Percentiles rank a stretch among this genome's conserved stretches.
Evolutionary conservation across 371 early-diverging fungal species (phyloP).

Genomic region (Dichotomocladium elegans): DNA sequence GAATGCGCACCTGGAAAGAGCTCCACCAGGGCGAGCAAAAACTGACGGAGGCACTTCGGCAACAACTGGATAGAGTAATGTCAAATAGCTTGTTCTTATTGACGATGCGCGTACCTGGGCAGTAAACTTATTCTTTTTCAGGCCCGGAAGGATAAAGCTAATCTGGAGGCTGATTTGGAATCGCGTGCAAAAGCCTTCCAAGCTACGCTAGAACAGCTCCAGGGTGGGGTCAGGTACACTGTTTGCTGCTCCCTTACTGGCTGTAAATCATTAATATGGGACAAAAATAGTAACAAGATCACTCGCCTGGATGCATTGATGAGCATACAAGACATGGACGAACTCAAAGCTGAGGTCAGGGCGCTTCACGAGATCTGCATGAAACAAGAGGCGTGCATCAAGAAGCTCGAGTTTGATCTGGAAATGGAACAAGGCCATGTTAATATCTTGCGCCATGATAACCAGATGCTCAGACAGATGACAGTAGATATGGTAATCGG

Average conservation of each 20-base stretch:
- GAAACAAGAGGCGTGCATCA: constrained; percentile 44
- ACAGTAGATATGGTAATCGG: constrained; percentile 66
- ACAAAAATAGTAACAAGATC: constrained; percentile 11
- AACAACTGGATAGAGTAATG: constrained; percentile 43
- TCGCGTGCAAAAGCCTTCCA: constrained; percentile 39
- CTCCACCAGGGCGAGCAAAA: constrained; percentile 29
- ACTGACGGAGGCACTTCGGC: constrained; percentile 37
- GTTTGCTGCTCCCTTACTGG: not conserved
- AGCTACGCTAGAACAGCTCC: constrained; percentile 27
- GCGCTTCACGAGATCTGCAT: constrained; percentile 37
- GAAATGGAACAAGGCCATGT: constrained; percentile 70
- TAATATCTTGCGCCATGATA: constrained; percentile 65
- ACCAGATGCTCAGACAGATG: constrained; percentile 55
- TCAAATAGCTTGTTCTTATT: no score
- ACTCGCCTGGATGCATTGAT: constrained; percentile 22
- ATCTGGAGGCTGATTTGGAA: constrained; percentile 39
- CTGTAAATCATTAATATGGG: not conserved
- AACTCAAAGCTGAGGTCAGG: constrained; percentile 30
- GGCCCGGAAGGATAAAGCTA: constrained; percentile 46
- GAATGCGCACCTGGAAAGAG: constrained; percentile 13
- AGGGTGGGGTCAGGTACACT: constrained; percentile 21
- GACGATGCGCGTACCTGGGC: not conserved
- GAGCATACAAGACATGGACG: constrained; percentile 26
- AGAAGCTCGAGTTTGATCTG: constrained; percentile 60
- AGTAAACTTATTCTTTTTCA: constrained; percentile 8